Percentiles rank a stretch among this genome's conserved stretches.
Evolutionary conservation across 1,284 basidiomycete genomes (phyloP).

Genomic region (Pseudozyma sp.): DNA sequence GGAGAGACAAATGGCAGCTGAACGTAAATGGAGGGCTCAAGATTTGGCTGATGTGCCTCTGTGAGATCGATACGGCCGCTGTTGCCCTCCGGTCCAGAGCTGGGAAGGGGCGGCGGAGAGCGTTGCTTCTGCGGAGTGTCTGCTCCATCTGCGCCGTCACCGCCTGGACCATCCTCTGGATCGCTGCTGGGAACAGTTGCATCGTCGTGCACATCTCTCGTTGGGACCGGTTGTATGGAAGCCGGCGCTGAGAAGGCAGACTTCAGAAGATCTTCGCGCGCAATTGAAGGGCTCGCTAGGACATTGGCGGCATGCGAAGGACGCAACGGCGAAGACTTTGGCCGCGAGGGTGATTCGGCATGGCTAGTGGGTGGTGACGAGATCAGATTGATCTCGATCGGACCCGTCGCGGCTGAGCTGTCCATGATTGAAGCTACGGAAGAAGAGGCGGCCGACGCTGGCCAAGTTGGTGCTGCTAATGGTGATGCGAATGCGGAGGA

Average conservation of each 20-base stretch:
- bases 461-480: conserved; percentile 28
- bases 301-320: conserved; percentile 21
- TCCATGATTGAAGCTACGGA: conserved; percentile 19
- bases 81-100: no score
- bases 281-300: neutral
- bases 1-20: conserved; percentile 25
- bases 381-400: conserved; percentile 31
- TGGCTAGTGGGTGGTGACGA: conserved; percentile 37
- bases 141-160: neutral
- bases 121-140: neutral
- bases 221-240: neutral
- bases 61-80: neutral
- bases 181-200: conserved; percentile 26
- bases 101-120: conserved; percentile 1
- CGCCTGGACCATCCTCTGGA: conserved; percentile 19
- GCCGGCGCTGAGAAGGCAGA: conserved; percentile 1
- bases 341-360: conserved; percentile 18
- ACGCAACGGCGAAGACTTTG: conserved; percentile 17
- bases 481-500: neutral
- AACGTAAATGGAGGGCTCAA: conserved; percentile 19
- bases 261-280: neutral
- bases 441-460: conserved; percentile 25
- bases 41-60: neutral
- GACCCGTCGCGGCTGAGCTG: conserved; percentile 18
- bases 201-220: neutral